These are phyloP conservation scores for Erigeron canadensis DNA, from an alignment of 129 eudicot species.

Conservation along the genomic window DNA sequence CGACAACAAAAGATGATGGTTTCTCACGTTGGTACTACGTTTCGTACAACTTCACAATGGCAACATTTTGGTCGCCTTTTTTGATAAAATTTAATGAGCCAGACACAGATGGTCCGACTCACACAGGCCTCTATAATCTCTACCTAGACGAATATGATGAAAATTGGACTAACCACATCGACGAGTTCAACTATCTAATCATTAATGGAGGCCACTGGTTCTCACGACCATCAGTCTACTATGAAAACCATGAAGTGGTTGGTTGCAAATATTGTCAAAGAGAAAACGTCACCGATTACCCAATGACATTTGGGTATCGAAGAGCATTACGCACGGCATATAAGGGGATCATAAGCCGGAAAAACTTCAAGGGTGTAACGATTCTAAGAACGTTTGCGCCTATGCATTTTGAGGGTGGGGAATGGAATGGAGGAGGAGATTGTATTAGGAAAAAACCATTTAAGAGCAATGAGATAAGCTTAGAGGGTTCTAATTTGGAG, in stretches of 20 bases:
- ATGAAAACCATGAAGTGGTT: constrained; percentile 33
- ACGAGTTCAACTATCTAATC: constrained; percentile 46
- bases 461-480: constrained; percentile 38
- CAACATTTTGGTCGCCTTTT: constrained; percentile 51
- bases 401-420: constrained; percentile 60
- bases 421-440: constrained; percentile 66
- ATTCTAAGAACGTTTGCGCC: constrained; percentile 58
- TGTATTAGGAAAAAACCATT: constrained; percentile 52
- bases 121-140: constrained; percentile 43
- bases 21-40: constrained; percentile 46
- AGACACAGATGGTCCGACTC: constrained; percentile 41
- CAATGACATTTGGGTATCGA: constrained; percentile 42
- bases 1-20: constrained; percentile 47
- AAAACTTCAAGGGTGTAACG: constrained; percentile 40
- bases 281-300: constrained; percentile 38
- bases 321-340: constrained; percentile 49
- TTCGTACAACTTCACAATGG: constrained; percentile 49
- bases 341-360: constrained; percentile 37
- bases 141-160: constrained; percentile 50
- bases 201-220: constrained; percentile 68
- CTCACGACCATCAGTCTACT: constrained; percentile 48
- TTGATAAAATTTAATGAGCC: constrained; percentile 36
- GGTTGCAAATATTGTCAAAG: constrained; percentile 54
- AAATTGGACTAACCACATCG: constrained; percentile 48
- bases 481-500: constrained; percentile 49